phyloP scores from a whole-genome alignment of 768 basidiomycete genomes.

The Cubamyces sp. region DNA sequence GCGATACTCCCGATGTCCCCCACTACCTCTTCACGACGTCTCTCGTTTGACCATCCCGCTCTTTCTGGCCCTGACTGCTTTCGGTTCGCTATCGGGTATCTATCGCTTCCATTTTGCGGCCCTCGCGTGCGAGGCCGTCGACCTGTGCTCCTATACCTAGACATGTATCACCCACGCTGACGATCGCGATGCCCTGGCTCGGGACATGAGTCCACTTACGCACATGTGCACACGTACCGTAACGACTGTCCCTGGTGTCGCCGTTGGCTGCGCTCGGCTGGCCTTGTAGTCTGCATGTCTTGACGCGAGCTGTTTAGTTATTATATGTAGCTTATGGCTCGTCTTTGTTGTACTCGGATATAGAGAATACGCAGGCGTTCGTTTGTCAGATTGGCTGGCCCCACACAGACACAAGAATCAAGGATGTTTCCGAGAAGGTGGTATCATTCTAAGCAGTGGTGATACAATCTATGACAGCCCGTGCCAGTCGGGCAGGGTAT shows the following conservation, averaged over 20 bases:
- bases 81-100: conserved; percentile 21
- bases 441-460: no score
- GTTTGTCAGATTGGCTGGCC: no score
- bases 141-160: conserved; percentile 5
- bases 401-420: no score
- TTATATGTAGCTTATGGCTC: conserved; percentile 14
- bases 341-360: background rate
- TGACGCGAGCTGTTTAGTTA: conserved; percentile 4
- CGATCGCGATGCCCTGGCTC: conserved; percentile 24
- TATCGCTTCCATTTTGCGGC: conserved; percentile 3
- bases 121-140: conserved; percentile 19
- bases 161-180: conserved; percentile 12
- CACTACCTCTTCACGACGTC: conserved; percentile 6
- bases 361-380: background rate
- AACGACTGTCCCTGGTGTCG: conserved; percentile 20
- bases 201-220: conserved; percentile 11
- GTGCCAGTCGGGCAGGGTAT: no score
- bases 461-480: no score
- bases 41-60: conserved; percentile 12
- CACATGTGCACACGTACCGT: conserved; percentile 17
- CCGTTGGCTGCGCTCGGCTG: conserved; percentile 9
- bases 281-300: conserved; percentile 14
- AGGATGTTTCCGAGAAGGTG: no score
- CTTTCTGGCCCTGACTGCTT: conserved; percentile 1
- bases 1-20: conserved; percentile 7